Evolutionary conservation across 331 rosid genomes (phyloP).

Genomic region (Pyracantha coccinea): DNA sequence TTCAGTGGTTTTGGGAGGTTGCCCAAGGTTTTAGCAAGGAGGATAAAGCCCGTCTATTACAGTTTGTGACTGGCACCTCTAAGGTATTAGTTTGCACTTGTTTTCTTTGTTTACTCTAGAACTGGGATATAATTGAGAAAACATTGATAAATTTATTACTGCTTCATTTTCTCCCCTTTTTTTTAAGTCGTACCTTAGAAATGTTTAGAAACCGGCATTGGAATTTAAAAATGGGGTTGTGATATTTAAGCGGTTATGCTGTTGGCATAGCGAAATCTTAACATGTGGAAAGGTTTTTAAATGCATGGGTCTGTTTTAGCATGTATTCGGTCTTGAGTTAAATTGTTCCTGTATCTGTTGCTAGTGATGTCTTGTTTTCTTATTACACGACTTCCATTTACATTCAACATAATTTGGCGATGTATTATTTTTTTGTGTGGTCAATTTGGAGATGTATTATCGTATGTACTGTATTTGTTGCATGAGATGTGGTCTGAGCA

Average conservation of each 20-base stretch:
- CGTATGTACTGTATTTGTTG: background rate
- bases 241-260: background rate
- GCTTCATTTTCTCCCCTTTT: background rate
- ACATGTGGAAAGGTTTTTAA: background rate
- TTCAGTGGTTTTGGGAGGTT: slow-evolving; percentile 99
- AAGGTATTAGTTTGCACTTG: slow-evolving; percentile 46
- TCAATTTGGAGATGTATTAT: background rate
- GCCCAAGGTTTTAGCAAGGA: slow-evolving; percentile 91
- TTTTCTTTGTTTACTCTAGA: background rate
- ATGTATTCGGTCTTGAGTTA: background rate
- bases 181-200: background rate
- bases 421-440: too few relatives aligned
- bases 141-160: background rate
- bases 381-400: background rate
- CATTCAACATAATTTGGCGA: background rate
- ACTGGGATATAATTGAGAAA: background rate
- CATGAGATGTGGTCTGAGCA: background rate
- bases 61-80: slow-evolving; percentile 98
- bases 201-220: background rate
- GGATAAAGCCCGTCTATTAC: slow-evolving; percentile 97
- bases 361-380: background rate
- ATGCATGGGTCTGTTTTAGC: background rate
- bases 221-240: background rate
- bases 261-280: background rate
- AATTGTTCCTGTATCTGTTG: background rate